Conservation (phyloP, 305 asterid species). For the Fraxinus nigra region DNA sequence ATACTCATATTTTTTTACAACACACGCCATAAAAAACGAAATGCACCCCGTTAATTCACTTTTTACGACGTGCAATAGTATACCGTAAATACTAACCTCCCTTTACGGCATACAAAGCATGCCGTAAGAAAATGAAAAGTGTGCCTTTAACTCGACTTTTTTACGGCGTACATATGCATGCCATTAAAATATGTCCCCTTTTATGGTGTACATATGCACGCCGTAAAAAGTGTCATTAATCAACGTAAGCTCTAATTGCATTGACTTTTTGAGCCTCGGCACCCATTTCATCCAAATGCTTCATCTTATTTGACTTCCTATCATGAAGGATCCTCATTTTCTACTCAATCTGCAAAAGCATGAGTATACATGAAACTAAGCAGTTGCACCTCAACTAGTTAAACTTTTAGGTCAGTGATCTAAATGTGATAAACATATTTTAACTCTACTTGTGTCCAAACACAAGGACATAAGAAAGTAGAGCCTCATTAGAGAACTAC, state of each 20-base stretch:
- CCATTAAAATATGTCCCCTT: too few species aligned
- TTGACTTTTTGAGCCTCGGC: conserved; percentile 77
- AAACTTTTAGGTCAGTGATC: background rate
- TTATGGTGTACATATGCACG: too few species aligned
- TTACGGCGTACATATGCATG: too few species aligned
- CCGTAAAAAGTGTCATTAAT: too few species aligned
- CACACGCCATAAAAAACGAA: too few species aligned
- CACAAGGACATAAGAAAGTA: background rate
- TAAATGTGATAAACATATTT: background rate
- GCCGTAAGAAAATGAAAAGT: too few species aligned
- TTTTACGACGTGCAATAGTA: too few species aligned
- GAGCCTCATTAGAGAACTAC: background rate
- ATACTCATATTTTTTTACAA: too few species aligned
- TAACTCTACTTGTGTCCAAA: background rate
- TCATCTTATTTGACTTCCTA: conserved; percentile 54
- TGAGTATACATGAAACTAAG: conserved; percentile 11
- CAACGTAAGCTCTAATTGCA: conserved; percentile 40
- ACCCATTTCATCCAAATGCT: conserved; percentile 71
- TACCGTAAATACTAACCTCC: too few species aligned
- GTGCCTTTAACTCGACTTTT: too few species aligned
- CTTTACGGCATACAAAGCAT: too few species aligned
- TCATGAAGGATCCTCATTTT: conserved; percentile 81
- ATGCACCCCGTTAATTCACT: too few species aligned
- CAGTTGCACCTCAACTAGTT: background rate
- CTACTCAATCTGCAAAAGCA: conserved; percentile 69